Evolutionary conservation across 352 stramenopile genomes (phyloP), one percentile per base, ranked within the genome.

Genomic region (Phytophthora pseudosyringae): DNA sequence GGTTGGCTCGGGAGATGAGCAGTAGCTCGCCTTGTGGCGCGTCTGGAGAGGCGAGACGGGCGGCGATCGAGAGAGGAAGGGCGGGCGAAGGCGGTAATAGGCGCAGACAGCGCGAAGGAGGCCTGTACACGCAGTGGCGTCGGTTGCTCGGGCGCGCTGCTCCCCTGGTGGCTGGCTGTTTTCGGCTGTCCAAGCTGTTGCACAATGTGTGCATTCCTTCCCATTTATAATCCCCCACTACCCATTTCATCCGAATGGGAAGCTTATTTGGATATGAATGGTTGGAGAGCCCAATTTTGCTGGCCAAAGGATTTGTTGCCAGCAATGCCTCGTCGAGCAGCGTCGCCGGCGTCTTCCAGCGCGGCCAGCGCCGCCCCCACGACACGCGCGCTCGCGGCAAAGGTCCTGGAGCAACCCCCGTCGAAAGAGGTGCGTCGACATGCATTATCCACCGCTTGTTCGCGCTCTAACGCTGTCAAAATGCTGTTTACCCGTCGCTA

Each of bases 391-490:
- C 54, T 68, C 4, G 60, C 64, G 5, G 10, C 15, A 3, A 40
- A 39, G 6, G 43, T 78, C 33, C 11, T 67, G 45, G 5, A 60
- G n/a, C 51, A 67, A 56, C 5, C 33, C 8, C 56, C 64, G 7
- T 77, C 72, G 4, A 78, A 80, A 54, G 38, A 80, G 60, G 72
- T 77, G 60, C 26, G 10, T 16, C 32, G 5, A 0, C 3, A 47
- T 53, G n/a, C 43, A 10, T 10, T 12, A 38, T 48, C 60, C 16
- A 3, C 13, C 9, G 35, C 31, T 4, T 5, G 0, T 26, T 15
- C 7, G 5, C 36, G 28, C 9, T 56, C 21, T 67, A 71, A 65
- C 46, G 26, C 28, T 57, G 6, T 45, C 15, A 21, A 40, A 50
- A 47, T 28, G 10, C 6, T 26, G 6, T n/a, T 52, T 59, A 64